Evolutionary conservation across 2,329 filamentous ascomycete genomes (phyloP).

Genomic region (Tolypocladium paradoxum): DNA sequence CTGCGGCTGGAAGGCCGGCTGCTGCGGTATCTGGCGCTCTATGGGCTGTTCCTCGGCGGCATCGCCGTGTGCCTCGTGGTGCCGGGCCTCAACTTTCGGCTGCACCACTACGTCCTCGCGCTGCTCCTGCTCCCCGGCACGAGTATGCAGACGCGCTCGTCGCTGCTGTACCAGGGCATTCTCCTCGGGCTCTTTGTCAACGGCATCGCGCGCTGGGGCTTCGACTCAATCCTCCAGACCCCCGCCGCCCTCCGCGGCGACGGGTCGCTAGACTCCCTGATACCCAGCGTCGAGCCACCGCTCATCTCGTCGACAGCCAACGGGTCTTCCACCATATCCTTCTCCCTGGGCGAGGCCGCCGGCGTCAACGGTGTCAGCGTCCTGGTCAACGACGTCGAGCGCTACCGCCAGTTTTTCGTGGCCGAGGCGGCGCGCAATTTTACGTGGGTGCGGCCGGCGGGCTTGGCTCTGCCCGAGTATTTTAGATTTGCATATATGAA

Average conservation of each 20-base stretch:
- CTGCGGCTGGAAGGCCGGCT: constrained; percentile 80
- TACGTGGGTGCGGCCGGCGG: constrained; percentile 45
- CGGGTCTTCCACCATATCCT: constrained; percentile 54
- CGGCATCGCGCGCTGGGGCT: constrained; percentile 88
- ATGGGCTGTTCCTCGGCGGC: constrained; percentile 52
- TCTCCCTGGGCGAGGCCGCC: constrained; percentile 36
- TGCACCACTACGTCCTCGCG: constrained; percentile 90
- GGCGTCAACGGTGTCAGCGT: constrained; percentile 63
- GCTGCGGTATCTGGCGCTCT: constrained; percentile 66
- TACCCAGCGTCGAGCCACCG: constrained; percentile 43
- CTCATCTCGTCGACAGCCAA: constrained; percentile 30
- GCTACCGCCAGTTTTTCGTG: constrained; percentile 61
- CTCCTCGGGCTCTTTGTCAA: constrained; percentile 89
- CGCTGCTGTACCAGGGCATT: constrained; percentile 79
- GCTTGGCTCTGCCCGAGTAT: constrained; percentile 49
- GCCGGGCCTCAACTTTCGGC: constrained; percentile 70
- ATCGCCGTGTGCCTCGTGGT: constrained; percentile 62
- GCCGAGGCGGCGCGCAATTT: constrained; percentile 39
- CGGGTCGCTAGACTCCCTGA: constrained; percentile 47
- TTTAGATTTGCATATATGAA: constrained; percentile 68
- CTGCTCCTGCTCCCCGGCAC: constrained; percentile 82
- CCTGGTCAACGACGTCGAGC: constrained; percentile 79
- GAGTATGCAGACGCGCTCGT: constrained; percentile 74
- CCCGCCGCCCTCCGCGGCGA: constrained; percentile 60
- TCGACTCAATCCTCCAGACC: constrained; percentile 79